Conservation (phyloP, 2,329 filamentous ascomycete genomes). For the Pseudocercospora ulei region DNA sequence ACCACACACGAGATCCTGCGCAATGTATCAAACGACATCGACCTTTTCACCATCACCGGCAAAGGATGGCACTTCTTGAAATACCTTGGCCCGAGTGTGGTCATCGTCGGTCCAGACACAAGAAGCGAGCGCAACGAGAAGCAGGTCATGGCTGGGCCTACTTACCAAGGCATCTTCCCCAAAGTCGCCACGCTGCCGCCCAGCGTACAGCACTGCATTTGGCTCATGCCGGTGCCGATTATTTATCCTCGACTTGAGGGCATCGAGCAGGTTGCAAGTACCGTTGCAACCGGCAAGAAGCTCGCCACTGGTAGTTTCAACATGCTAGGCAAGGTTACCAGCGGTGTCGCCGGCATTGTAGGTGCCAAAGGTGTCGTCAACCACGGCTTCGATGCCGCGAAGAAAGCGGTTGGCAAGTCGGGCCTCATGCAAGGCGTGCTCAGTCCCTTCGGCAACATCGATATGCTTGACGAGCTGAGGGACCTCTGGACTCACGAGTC, state of each 20-base stretch:
- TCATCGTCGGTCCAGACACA: constrained; percentile 81
- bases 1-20: constrained; percentile 88
- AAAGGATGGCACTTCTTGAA: constrained; percentile 98
- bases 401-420: constrained; percentile 90
- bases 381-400: constrained; percentile 86
- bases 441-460: constrained; percentile 92
- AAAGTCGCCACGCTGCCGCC: constrained; percentile 85
- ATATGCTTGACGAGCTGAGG: constrained; percentile 83
- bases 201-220: constrained; percentile 90
- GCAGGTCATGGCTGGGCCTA: constrained; percentile 89
- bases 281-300: constrained; percentile 89
- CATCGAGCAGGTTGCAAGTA: constrained; percentile 82
- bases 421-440: constrained; percentile 93
- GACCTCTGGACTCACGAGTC: constrained; percentile 98
- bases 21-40: constrained; percentile 75
- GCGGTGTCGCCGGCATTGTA: constrained; percentile 87
- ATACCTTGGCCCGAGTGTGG: constrained; percentile 82
- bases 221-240: constrained; percentile 86
- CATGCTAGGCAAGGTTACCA: constrained; percentile 86
- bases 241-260: constrained; percentile 86
- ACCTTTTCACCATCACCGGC: constrained; percentile 95
- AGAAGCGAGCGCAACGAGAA: constrained; percentile 82
- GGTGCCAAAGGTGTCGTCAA: constrained; percentile 88
- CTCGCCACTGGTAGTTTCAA: constrained; percentile 96
- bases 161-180: constrained; percentile 93